Percentiles rank a stretch among this genome's conserved stretches.
Conservation (phyloP, 371 early-diverging fungal genomes). For the Enterospora canceri region DNA sequence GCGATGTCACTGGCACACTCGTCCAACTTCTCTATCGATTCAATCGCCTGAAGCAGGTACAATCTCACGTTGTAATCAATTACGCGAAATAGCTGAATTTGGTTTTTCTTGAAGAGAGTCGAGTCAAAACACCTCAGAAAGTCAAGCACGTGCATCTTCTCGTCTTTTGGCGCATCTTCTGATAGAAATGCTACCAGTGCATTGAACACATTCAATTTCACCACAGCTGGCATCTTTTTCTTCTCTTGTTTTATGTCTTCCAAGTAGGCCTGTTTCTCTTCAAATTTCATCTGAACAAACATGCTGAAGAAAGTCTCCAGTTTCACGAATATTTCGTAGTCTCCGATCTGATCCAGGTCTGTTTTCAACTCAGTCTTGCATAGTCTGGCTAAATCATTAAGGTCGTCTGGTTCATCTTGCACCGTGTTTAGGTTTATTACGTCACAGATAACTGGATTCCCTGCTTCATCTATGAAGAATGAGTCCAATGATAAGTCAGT, state of each 20-base stretch:
- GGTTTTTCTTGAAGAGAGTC: conserved; percentile 6
- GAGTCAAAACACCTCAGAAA: conserved; percentile 29
- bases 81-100: conserved; percentile 29
- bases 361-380: not conserved
- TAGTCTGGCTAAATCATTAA: not conserved
- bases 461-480: conserved; percentile 38
- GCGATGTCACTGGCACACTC: conserved; percentile 14
- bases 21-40: conserved; percentile 11
- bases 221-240: conserved; percentile 10
- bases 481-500: conserved; percentile 25
- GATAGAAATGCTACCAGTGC: conserved; percentile 19
- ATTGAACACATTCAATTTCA: conserved; percentile 13
- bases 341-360: not conserved
- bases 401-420: not conserved
- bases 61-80: conserved; percentile 37
- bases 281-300: conserved; percentile 2
- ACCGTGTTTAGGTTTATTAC: conserved; percentile 7
- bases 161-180: conserved; percentile 3
- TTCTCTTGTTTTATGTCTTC: conserved; percentile 1
- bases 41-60: conserved; percentile 29
- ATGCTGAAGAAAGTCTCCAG: conserved; percentile 18
- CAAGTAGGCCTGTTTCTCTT: conserved; percentile 33
- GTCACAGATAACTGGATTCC: conserved; percentile 36
- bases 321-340: not conserved
- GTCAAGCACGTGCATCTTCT: conserved; percentile 28